Evolutionary conservation across 2,329 filamentous ascomycete genomes (phyloP), one percentile per base, ranked within the genome.

Genomic region (Monilinia laxa): DNA sequence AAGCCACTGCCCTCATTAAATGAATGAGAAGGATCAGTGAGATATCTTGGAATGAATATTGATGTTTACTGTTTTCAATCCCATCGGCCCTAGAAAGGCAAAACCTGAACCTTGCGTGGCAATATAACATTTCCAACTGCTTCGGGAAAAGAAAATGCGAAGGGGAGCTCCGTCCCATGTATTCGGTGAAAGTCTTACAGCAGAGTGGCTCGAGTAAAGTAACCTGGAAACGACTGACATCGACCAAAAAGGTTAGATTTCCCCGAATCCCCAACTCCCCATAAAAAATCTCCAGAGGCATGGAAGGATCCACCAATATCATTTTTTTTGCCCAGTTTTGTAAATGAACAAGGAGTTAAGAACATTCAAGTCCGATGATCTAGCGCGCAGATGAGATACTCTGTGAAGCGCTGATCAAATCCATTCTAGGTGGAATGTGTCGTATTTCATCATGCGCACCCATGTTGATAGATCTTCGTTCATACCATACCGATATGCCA

Each of bases 191-290:
- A 42, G 40, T 16, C 40, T 42, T 42, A 42, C 4, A 42, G 25
- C 47, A 60, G 25, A 47, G 45, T 62, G 51, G 45, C 45, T 60
- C 14, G 20, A 60, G n/a, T 52, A 51, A 51, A 42, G 4, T 42
- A 14, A 42, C 40, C 4, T 42, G 28, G 18, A 62, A 51, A 25
- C 9, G 14, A 42, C 28, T 20, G 25, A 31, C 25, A 49, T 47
- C 12, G 51, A 38, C 28, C 38, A 38, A 12, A 12, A 25, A 51
- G 38, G 38, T 4, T 62, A 60, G 45, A 14, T 28, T 60, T 60
- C 58, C 58, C 58, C 58, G 31, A 60, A n/a, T 60, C 58, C 58
- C 45, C 58, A 60, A 38, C 20, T 56, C 20, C 38, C 53, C 53
- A 56, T 35, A 40, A 23, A 56, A 25, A 38, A 18, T 38, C 58